Percentiles rank a stretch among this genome's conserved stretches.
Conservation (phyloP, 257 asterid genomes). For the Fraxinus excelsior region DNA sequence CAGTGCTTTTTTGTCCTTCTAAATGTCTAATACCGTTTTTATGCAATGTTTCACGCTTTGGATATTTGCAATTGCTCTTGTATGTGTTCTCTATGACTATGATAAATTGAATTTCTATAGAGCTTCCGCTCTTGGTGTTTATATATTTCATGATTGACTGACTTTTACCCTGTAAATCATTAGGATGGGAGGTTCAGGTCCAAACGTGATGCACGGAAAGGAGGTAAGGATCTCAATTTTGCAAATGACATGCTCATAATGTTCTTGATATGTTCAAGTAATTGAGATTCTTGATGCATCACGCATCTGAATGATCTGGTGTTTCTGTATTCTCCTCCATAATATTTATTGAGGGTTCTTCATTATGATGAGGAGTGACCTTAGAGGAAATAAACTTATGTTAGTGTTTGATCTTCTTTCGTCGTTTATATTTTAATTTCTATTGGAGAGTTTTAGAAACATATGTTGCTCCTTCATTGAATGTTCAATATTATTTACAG, state of each 20-base stretch:
- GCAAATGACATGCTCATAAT: constrained; percentile 12
- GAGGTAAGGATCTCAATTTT: constrained; percentile 63
- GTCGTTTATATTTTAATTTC: not conserved
- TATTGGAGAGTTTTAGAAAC: constrained; percentile 25
- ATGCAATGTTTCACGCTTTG: not conserved
- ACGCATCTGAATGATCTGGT: constrained; percentile 15
- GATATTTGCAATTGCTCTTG: not conserved
- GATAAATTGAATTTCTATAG: constrained; percentile 3
- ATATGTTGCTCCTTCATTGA: not conserved
- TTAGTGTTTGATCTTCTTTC: constrained; percentile 7
- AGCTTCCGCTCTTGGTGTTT: not conserved
- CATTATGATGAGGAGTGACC: not conserved
- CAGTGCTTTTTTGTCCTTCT: not conserved
- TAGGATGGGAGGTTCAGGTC: constrained; percentile 98
- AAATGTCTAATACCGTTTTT: too few species aligned
- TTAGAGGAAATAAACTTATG: not conserved
- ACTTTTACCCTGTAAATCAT: constrained; percentile 43
- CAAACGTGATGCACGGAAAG: constrained; percentile 94
- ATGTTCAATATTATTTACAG: constrained; percentile 42
- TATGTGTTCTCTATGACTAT: constrained; percentile 9
- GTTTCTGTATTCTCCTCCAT: not conserved
- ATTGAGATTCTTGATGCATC: not conserved
- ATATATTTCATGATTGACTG: constrained; percentile 34
- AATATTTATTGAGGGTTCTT: constrained; percentile 11
- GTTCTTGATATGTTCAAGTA: constrained; percentile 13